Evolutionary conservation across 345 rosid genomes (phyloP).

Genomic region (Tarenaya hassleriana): DNA sequence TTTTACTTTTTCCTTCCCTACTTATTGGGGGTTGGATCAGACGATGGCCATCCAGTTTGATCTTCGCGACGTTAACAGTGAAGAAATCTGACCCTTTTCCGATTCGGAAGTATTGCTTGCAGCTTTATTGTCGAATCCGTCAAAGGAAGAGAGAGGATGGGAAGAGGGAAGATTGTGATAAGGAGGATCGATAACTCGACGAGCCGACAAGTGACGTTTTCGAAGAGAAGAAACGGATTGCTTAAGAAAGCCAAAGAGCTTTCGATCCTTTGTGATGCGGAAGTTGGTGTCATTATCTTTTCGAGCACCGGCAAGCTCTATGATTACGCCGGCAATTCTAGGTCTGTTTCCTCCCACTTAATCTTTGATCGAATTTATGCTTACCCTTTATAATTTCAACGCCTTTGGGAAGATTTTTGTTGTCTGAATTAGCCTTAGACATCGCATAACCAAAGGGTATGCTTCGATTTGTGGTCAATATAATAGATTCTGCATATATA

Average conservation of each 20-base stretch:
- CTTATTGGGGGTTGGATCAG: no score
- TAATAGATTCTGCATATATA: background rate
- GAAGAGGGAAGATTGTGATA: constrained; percentile 6
- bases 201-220: constrained; percentile 8
- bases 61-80: no score
- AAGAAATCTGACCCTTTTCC: no score
- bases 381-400: no score
- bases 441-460: background rate
- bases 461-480: background rate
- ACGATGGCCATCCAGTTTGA: no score
- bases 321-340: constrained; percentile 4
- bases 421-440: no score
- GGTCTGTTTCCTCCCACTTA: background rate
- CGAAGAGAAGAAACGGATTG: constrained; percentile 7
- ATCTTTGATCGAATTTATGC: background rate
- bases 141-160: background rate
- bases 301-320: constrained; percentile 5
- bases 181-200: constrained; percentile 5
- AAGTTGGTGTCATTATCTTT: constrained; percentile 2
- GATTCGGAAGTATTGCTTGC: no score
- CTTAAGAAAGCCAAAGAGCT: constrained; percentile 4
- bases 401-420: no score
- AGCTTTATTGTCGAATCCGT: no score
- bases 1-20: no score
- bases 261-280: constrained; percentile 6